These are phyloP conservation scores for Hamigera avellanea DNA, from an alignment of 495 filamentous ascomycete species.

Conservation along the genomic window DNA sequence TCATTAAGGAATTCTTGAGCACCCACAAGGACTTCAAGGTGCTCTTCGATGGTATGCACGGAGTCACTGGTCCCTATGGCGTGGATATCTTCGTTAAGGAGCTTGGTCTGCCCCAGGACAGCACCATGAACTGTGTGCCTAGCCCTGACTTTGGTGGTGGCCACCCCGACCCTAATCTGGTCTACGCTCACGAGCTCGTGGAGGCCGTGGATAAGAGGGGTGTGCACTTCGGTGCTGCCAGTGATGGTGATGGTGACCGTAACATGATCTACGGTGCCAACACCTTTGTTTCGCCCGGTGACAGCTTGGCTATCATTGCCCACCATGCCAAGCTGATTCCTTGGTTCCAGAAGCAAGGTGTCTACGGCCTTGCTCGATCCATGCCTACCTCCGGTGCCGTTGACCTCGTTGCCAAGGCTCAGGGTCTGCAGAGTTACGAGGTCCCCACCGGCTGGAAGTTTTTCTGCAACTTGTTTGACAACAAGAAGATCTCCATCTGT, in stretches of 20 bases:
- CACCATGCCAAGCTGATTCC: conserved; percentile 90
- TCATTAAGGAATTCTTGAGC: conserved; percentile 87
- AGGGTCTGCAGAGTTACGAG: conserved; percentile 87
- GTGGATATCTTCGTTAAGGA: conserved; percentile 90
- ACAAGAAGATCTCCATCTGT: conserved; percentile 96
- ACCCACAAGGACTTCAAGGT: conserved; percentile 87
- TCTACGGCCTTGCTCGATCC: conserved; percentile 85
- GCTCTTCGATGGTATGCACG: conserved; percentile 86
- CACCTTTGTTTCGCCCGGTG: conserved; percentile 90
- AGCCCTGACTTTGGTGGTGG: conserved; percentile 92
- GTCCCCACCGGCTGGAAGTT: conserved; percentile 99
- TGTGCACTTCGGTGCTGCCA: conserved; percentile 92
- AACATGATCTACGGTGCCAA: conserved; percentile 99
- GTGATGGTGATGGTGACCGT: conserved; percentile 93
- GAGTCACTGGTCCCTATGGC: conserved; percentile 92
- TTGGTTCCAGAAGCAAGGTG: conserved; percentile 94
- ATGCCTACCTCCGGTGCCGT: conserved; percentile 97
- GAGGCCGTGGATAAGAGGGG: conserved; percentile 82
- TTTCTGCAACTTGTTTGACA: conserved; percentile 97
- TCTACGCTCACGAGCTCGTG: conserved; percentile 93
- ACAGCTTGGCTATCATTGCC: conserved; percentile 93
- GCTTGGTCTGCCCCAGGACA: conserved; percentile 62
- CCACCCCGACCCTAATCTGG: conserved; percentile 95
- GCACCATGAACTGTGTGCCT: conserved; percentile 88
- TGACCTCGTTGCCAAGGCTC: conserved; percentile 87